Evolutionary conservation across 2,329 filamentous ascomycete genomes (phyloP), one percentile per base, ranked within the genome.

Genomic region (Ilyonectria destructans): DNA sequence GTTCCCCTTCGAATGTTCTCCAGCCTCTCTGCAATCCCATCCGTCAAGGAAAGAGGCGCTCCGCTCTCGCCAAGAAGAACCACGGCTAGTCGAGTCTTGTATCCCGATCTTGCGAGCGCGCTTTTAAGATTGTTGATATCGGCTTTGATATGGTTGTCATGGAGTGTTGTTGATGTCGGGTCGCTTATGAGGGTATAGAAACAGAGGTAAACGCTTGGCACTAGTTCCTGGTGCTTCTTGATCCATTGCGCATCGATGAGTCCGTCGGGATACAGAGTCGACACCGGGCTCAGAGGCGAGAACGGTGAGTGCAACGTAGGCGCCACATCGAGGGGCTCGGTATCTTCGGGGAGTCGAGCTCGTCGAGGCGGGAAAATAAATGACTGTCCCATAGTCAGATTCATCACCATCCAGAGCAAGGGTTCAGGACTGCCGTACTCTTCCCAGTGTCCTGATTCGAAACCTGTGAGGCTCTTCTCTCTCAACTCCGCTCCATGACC

Each of bases 261-360:
- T 5, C 96, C 96, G 82, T 98, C 96, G 8, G 96, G 95, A 78
- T 96, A 98, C 3, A 97, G 87, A 2, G 90, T 86, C 8, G 96
- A 97, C 8, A 88, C 88, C 4, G 95, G 95, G 45, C 93, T 96
- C 33, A 98, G 86, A 1, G 96, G 96, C 2, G 96, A 98, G 72
- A 97, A 90, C 1, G 95, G 94, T 13, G 96, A 98, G 80, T 98
- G 96, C 5, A 97, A 84, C n/a, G 90, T 84, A 67, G 86, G 83
- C 19, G 85, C 81, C 26, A 84, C 79, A 43, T 82, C 80, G 60
- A 86, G 82, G 4, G 81, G 76, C 58, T 88, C 85, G 74, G 86
- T 82, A 62, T 86, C 82, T 54, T 86, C 84, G 19, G 86, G 87
- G 54, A 88, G 82, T 68, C 82, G 83, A 40, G 88, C 88, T 74